Evolutionary conservation across 306 rosid genomes (phyloP).

Genomic region (Sicyos baderoa): DNA sequence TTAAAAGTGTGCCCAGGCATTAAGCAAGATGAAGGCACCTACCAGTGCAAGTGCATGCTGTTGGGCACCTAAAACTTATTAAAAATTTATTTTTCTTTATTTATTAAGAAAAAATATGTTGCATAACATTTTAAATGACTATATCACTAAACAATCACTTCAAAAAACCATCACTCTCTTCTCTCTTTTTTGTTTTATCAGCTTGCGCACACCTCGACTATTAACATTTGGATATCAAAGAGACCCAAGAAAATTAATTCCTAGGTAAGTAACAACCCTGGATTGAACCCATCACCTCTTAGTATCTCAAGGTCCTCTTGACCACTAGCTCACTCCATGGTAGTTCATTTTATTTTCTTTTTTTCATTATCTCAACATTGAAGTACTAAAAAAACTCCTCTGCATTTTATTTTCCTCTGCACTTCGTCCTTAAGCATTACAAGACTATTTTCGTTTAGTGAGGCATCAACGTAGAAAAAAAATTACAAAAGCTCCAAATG

Average conservation of each 20-base stretch:
- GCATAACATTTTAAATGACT: not conserved
- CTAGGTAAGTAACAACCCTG: too few species aligned
- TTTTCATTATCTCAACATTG: not conserved
- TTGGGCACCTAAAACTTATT: not conserved
- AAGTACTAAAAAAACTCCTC: not conserved
- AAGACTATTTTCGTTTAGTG: not conserved
- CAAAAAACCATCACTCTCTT: not conserved
- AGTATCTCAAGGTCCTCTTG: too few species aligned
- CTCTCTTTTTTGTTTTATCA: too few species aligned
- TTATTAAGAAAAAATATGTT: not conserved
- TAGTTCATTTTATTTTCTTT: too few species aligned
- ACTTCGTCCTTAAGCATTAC: not conserved
- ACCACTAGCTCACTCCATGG: too few species aligned
- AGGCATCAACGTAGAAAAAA: not conserved
- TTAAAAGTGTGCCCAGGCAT: not conserved
- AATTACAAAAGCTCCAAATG: not conserved
- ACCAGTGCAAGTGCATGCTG: constrained; percentile 1
- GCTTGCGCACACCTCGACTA: too few species aligned
- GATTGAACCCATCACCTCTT: too few species aligned
- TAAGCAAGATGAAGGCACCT: not conserved
- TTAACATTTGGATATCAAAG: too few species aligned
- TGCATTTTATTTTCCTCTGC: not conserved
- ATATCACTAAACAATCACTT: not conserved
- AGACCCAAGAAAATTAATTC: too few species aligned
- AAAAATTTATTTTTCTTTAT: not conserved